Evolutionary conservation across 805 yeast species (phyloP), one percentile per base, ranked within the genome.

Genomic region (Candida tammaniensis): DNA sequence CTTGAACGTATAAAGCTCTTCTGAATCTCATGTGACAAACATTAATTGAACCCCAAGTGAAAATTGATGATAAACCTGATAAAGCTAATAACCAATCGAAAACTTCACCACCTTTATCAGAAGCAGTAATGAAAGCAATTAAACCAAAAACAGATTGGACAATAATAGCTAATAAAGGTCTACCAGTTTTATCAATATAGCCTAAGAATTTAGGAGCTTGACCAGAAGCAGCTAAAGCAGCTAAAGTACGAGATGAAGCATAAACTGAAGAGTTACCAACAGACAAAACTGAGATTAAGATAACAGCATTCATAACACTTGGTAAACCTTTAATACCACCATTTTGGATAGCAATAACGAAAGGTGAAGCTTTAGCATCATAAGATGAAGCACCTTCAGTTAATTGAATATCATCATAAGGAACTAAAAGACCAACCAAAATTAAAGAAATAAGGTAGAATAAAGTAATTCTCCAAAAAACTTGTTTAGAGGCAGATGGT

Each of bases 351-450:
- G 91, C 85, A 59, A 84, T 77, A 35, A 83, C 91, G 47, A 83
- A 83, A 11, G 93, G 91, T 11, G 89, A 82, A 9, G 87, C 84
- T 11, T 79, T 59, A 27, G 82, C 82, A 33, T 71, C 76, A 30
- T 66, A 71, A 30, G 71, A 55, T 19, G 73, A 64, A 38, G 75
- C 74, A 14, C 63, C 64, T 26, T 33, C 36, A 35, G 72, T 58
- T 44, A 62, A 57, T 17, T 49, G 35, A 8, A 43, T 39, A 32
- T 58, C 64, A 30, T 49, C 50, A 51, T 53, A 61, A 61, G 83
- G 82, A 32, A 79, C 83, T 52, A 70, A 62, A 42, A 67, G 67
- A 31, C 81, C 78, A 42, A 68, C 61, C 40, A 73, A 54, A 30
- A 61, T 58, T 42, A 72, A 64, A 11, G 78, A 66, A 14, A 69